Percentiles rank a stretch among this genome's conserved stretches.
phyloP scores from a whole-genome alignment of 2,329 filamentous ascomycete genomes.

The Venturia asperata region DNA sequence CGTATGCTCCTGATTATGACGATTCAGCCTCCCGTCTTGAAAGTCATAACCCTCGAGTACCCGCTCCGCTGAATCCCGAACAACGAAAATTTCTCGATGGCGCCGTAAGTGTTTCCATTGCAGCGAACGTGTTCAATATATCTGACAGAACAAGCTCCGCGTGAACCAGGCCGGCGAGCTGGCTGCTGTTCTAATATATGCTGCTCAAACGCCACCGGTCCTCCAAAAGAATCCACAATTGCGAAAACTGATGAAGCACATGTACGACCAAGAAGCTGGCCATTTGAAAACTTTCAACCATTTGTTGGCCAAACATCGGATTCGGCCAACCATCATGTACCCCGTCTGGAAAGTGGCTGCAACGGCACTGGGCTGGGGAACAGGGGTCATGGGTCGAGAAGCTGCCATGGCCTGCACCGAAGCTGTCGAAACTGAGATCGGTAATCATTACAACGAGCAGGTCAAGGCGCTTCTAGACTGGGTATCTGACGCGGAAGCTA shows the following conservation, averaged over 20 bases:
- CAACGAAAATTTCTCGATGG: constrained; percentile 35
- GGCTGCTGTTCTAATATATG: constrained; percentile 93
- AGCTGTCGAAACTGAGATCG: constrained; percentile 97
- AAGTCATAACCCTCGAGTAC: neutral
- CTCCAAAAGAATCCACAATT: constrained; percentile 77
- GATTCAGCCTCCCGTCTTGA: constrained; percentile 16
- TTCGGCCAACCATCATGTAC: constrained; percentile 88
- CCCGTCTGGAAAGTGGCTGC: constrained; percentile 81
- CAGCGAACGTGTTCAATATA: neutral
- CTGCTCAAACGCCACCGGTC: constrained; percentile 76
- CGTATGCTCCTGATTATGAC: constrained; percentile 19
- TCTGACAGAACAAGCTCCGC: constrained; percentile 53
- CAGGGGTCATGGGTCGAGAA: constrained; percentile 80
- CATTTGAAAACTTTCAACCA: constrained; percentile 82
- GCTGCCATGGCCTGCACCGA: constrained; percentile 98
- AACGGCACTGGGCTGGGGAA: constrained; percentile 78
- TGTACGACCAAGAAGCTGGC: constrained; percentile 92
- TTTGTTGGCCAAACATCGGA: constrained; percentile 75
- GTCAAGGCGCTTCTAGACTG: constrained; percentile 76
- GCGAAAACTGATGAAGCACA: constrained; percentile 86
- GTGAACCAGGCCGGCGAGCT: constrained; percentile 97
- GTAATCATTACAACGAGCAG: constrained; percentile 90
- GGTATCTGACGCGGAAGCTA: constrained; percentile 64
- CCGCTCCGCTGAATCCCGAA: constrained; percentile 25
- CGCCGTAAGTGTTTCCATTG: constrained; percentile 24